Conservation (phyloP, 2,329 filamentous ascomycete species). For the Pseudogymnoascus sp. region DNA sequence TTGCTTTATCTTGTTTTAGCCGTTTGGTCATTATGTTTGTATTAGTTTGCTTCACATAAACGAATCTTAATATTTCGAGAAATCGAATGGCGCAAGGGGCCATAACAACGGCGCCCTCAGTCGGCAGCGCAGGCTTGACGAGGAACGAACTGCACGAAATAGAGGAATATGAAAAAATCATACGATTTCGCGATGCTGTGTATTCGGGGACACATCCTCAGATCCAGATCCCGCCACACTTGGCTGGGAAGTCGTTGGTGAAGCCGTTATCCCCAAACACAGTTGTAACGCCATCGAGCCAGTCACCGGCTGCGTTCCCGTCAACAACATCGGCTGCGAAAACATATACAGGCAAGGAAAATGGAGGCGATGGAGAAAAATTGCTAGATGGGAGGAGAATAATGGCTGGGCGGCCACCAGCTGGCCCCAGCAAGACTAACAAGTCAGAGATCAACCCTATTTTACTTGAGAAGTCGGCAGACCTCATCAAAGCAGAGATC, state of each 20-base stretch:
- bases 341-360: conserved; percentile 13
- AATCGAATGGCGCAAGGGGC: conserved; percentile 28
- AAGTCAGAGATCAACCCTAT: conserved; percentile 71
- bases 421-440: conserved; percentile 31
- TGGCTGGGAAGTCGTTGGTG: conserved; percentile 25
- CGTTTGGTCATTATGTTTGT: conserved; percentile 4
- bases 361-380: neutral
- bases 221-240: conserved; percentile 46
- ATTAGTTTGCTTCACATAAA: conserved; percentile 5
- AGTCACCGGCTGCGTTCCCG: conserved; percentile 17
- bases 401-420: neutral
- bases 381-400: neutral
- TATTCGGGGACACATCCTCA: conserved; percentile 65
- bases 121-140: conserved; percentile 27
- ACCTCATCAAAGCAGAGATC: conserved; percentile 73
- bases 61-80: conserved; percentile 15
- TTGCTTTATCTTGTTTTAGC: conserved; percentile 5
- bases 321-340: conserved; percentile 20
- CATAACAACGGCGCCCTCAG: conserved; percentile 26
- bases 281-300: conserved; percentile 18
- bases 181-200: conserved; percentile 72
- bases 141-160: conserved; percentile 49
- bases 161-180: conserved; percentile 68
- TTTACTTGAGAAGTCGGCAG: conserved; percentile 76
- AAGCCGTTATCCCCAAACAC: conserved; percentile 6